Conservation (phyloP, 2,329 filamentous ascomycete species). For the Alternaria brassicicola region DNA sequence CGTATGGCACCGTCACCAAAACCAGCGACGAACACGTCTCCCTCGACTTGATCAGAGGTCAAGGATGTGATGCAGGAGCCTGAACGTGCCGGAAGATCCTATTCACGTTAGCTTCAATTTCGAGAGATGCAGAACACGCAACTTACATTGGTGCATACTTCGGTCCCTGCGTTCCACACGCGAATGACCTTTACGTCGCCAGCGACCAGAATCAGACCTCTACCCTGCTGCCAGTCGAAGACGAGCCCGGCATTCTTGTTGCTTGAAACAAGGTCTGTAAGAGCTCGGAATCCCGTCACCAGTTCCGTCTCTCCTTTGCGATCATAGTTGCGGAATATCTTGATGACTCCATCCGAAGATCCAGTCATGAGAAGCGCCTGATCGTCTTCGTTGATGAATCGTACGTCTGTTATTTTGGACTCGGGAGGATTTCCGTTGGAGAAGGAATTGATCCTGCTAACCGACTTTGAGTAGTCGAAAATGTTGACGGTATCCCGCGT, state of each 20-base stretch:
- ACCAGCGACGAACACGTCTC: conserved; percentile 92
- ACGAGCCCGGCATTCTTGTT: conserved; percentile 95
- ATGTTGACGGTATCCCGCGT: conserved; percentile 86
- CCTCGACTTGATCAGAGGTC: conserved; percentile 97
- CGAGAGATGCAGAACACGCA: not conserved
- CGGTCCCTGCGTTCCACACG: conserved; percentile 93
- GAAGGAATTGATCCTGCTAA: conserved; percentile 82
- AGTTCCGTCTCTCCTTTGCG: conserved; percentile 76
- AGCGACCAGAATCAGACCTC: conserved; percentile 90
- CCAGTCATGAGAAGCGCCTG: conserved; percentile 93
- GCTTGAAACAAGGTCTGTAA: conserved; percentile 92
- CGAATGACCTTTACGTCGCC: conserved; percentile 95
- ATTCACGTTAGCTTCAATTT: conserved; percentile 15
- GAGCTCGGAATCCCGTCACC: conserved; percentile 86
- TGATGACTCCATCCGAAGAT: conserved; percentile 91
- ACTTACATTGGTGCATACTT: conserved; percentile 78
- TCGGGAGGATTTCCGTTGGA: conserved; percentile 92
- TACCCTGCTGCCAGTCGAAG: conserved; percentile 99
- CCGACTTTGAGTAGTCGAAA: conserved; percentile 71
- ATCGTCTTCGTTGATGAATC: conserved; percentile 98
- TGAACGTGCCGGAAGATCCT: conserved; percentile 91
- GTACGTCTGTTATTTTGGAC: conserved; percentile 90
- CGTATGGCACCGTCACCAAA: conserved; percentile 95
- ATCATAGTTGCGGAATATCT: conserved; percentile 93
- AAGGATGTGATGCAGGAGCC: conserved; percentile 94